phyloP scores from a whole-genome alignment of 2,329 filamentous ascomycete genomes.

The Trichoderma asperellum region DNA sequence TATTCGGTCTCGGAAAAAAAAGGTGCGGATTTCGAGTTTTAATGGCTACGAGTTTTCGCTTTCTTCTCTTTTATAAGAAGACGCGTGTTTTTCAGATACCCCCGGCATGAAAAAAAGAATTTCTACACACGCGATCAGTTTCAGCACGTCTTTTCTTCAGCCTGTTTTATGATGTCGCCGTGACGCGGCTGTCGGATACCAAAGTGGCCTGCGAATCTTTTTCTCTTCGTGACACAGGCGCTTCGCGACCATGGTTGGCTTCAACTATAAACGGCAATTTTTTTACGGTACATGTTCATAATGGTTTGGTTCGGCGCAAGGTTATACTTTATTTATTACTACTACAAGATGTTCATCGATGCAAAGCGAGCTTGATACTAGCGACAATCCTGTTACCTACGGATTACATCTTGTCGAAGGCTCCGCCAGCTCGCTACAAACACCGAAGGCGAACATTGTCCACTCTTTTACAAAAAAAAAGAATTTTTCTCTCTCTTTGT shows the following conservation, averaged over 20 bases:
- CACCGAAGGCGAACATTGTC: constrained; percentile 16
- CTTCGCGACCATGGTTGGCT: constrained; percentile 19
- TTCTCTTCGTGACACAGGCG: constrained; percentile 11
- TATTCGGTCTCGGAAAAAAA: constrained; percentile 28
- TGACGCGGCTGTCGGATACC: neutral
- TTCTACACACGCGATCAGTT: constrained; percentile 36
- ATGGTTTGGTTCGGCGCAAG: constrained; percentile 42
- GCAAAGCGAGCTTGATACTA: neutral
- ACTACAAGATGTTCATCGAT: constrained; percentile 23
- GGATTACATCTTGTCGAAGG: neutral
- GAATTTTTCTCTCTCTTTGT: neutral
- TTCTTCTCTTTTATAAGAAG: constrained; percentile 36
- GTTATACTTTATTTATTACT: constrained; percentile 24
- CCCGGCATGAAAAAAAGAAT: constrained; percentile 45
- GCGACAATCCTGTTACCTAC: neutral
- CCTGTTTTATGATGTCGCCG: constrained; percentile 20
- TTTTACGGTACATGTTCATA: constrained; percentile 40
- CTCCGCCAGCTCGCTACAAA: neutral
- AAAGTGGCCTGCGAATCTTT: constrained; percentile 6
- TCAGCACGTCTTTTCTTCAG: constrained; percentile 32
- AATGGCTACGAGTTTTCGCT: constrained; percentile 43
- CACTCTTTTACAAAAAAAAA: constrained; percentile 13
- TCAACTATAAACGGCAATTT: constrained; percentile 25
- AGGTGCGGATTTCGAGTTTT: constrained; percentile 33
- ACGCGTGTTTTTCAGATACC: constrained; percentile 47